Base-by-base conservation (phyloP, 2,329 filamentous ascomycete genomes). In the Fusarium aywerte region DNA sequence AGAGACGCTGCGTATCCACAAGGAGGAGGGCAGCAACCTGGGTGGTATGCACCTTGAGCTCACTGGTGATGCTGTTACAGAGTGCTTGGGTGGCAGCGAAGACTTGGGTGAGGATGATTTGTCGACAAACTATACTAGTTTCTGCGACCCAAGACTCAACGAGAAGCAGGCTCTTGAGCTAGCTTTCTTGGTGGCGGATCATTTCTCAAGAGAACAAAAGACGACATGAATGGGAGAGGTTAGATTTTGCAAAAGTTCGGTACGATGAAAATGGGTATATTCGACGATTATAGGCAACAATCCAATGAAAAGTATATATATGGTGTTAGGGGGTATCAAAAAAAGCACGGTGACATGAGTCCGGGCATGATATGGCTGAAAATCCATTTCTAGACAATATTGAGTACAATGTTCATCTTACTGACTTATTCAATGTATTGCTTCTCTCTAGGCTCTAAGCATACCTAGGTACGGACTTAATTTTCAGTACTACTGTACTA, bases 101-200 rank as follows among this genome's bases (percentile, higher is more conserved):
- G 92, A 91, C 0, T 81, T 98, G 60, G 92, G 87, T 33, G 96
- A 98, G 78, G 92, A 96, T 65, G 95, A 97, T 75, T 77, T 99
- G 73, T 90, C 90, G 4, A 87, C 93, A 68, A 94, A 97, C 74
- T 99, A 99, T 80, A 97, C 93, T 7, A 97, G 91, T 35, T 98
- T 95, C 82, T 99, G 96, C 78, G 96, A 99, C 77, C 96, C 96
- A 7, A 83, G 96, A 23, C 81, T 99, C 70, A 99, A 99, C 76
- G 96, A 98, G 85, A 97, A 98, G 82, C 96, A 99, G 82, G 94
- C 96, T 1, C 84, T 99, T 15, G 96, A 99, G 82, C 80, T 98
- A 77, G 94, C 96, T 0, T 99, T 99, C 78, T 80, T 98, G 74
- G 90, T 99, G 45, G 96, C 96, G 0, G 93, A 93, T 7, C 92